Percentiles rank a stretch among this genome's conserved stretches.
These are phyloP conservation scores for Furculomyces boomerangus DNA, from an alignment of 371 early-diverging fungal genomes.

Conservation along the genomic window DNA sequence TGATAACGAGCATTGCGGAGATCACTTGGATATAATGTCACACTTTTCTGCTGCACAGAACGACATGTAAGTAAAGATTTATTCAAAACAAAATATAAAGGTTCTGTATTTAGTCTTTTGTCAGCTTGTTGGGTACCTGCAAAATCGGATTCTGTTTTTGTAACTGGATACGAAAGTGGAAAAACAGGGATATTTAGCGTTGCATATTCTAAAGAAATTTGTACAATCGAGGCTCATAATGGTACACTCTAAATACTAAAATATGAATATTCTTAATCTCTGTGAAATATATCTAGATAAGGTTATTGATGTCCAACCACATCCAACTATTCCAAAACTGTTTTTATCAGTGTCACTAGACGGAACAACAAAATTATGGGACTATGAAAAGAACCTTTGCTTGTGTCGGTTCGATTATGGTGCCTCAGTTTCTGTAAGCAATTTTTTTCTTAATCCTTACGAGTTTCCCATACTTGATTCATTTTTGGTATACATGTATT, in stretches of 20 bases:
- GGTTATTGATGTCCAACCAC: conserved; percentile 46
- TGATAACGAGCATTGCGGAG: conserved; percentile 82
- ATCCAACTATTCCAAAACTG: conserved; percentile 40
- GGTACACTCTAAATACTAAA: conserved; percentile 25
- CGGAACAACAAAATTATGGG: conserved; percentile 75
- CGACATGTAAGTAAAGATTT: not conserved
- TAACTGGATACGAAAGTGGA: conserved; percentile 39
- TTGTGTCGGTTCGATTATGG: conserved; percentile 38
- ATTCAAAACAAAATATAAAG: conserved; percentile 21
- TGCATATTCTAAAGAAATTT: conserved; percentile 47
- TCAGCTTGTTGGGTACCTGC: conserved; percentile 56
- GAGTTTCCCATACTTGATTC: too few species aligned
- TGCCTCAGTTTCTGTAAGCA: conserved; percentile 39
- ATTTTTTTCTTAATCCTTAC: too few species aligned
- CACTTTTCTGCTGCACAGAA: conserved; percentile 32
- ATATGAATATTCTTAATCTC: not conserved
- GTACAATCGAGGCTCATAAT: conserved; percentile 35
- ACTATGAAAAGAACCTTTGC: conserved; percentile 43
- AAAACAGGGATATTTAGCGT: conserved; percentile 49
- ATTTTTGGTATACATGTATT: too few species aligned
- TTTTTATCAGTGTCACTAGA: conserved; percentile 69
- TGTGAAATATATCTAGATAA: conserved; percentile 19
- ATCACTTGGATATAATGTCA: conserved; percentile 80
- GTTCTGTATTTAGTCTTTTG: not conserved
- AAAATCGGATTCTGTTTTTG: conserved; percentile 45